These are phyloP conservation scores for Erigeron philadelphicus DNA, from an alignment of 140 eudicot genomes.

Conservation along the genomic window DNA sequence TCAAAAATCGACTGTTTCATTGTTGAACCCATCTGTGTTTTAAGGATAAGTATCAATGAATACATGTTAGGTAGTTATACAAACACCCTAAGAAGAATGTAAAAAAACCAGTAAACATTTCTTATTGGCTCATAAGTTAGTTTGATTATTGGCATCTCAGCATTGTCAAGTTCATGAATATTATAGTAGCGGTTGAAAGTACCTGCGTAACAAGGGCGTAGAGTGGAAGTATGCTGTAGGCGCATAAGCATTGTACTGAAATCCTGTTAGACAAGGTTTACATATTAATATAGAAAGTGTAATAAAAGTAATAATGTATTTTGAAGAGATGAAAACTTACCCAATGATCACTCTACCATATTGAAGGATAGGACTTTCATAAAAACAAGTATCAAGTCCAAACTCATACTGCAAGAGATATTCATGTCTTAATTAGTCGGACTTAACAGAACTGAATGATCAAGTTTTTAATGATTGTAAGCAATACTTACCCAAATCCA, in stretches of 20 bases:
- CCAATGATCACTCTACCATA: slow-evolving; percentile 41
- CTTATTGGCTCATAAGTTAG: no score
- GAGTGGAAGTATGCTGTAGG: slow-evolving; percentile 65
- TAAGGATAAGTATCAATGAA: neutral
- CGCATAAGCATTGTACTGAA: slow-evolving; percentile 44
- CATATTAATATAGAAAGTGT: neutral
- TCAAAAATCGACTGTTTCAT: slow-evolving; percentile 84
- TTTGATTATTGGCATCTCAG: no score
- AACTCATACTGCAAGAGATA: slow-evolving; percentile 68
- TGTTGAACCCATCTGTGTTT: slow-evolving; percentile 77
- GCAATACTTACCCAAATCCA: slow-evolving; percentile 72
- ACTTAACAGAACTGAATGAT: neutral
- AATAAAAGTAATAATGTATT: neutral
- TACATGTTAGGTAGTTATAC: neutral
- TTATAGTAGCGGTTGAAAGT: neutral
- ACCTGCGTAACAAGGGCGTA: slow-evolving; percentile 70
- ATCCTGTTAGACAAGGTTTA: slow-evolving; percentile 21
- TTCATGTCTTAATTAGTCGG: neutral
- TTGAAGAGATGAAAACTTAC: slow-evolving; percentile 19
- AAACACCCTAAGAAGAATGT: neutral
- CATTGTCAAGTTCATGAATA: neutral
- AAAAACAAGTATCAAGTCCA: slow-evolving; percentile 73
- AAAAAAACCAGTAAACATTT: neutral
- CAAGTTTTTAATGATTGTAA: neutral
- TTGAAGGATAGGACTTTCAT: slow-evolving; percentile 33